Evolutionary conservation across 345 rosid genomes (phyloP).

Genomic region (Abelmoschus esculentus): DNA sequence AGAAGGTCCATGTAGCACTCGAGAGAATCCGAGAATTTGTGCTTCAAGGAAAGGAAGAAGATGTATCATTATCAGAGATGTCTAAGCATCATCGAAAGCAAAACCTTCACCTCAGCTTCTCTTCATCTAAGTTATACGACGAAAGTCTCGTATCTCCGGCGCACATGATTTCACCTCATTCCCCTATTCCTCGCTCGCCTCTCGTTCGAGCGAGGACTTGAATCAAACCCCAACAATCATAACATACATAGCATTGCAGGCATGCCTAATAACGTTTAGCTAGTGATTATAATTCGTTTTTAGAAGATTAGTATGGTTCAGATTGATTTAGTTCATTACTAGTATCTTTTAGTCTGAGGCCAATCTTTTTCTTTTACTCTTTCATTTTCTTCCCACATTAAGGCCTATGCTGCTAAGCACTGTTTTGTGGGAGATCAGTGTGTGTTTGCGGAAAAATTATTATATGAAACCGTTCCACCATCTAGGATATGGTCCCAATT

Average conservation of each 20-base stretch:
- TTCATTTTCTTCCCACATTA: background rate
- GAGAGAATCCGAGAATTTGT: constrained; percentile 46
- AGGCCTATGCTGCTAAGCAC: background rate
- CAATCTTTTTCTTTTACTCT: background rate
- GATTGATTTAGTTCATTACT: background rate
- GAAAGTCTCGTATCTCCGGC: constrained; percentile 39
- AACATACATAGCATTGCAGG: background rate
- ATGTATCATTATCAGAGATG: constrained; percentile 4
- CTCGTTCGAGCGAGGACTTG: constrained; percentile 37
- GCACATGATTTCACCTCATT: constrained; percentile 48
- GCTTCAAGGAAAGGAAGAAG: constrained; percentile 5
- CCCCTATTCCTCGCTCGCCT: constrained; percentile 49
- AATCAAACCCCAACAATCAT: background rate
- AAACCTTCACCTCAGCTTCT: constrained; percentile 46
- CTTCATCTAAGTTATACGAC: constrained; percentile 29
- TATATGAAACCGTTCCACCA: too few species aligned
- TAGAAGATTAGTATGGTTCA: background rate
- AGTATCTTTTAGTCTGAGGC: background rate
- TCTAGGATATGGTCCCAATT: too few species aligned
- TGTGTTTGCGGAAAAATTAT: too few species aligned
- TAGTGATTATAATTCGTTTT: background rate
- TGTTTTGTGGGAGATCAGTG: background rate
- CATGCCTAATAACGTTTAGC: background rate
- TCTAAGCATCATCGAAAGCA: constrained; percentile 20
- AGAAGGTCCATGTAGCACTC: constrained; percentile 50